Percentiles rank a stretch among this genome's conserved stretches.
Conservation (phyloP, 495 filamentous ascomycete species). For the Trichoderma erinaceum region DNA sequence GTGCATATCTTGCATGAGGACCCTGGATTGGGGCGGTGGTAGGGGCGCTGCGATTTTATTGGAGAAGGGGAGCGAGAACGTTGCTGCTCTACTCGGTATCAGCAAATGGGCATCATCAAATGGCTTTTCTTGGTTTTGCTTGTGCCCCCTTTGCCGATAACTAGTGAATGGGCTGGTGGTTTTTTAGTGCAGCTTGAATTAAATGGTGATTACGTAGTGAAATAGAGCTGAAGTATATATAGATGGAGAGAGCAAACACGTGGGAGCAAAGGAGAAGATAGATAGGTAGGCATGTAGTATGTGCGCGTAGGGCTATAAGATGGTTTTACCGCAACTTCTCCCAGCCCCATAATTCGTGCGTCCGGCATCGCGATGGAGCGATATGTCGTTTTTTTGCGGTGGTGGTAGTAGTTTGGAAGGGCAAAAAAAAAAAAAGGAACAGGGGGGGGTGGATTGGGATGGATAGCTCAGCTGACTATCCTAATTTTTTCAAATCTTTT, state of each 20-base stretch:
- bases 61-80: too few species aligned
- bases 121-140: too few species aligned
- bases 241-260: background rate
- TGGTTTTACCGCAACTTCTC: background rate
- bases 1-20: background rate
- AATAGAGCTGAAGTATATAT: too few species aligned
- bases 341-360: slow-evolving; percentile 7
- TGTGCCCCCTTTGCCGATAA: too few species aligned
- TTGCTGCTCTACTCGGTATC: too few species aligned
- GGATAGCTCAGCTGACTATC: background rate
- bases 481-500: background rate
- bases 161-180: too few species aligned
- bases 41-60: background rate
- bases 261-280: background rate
- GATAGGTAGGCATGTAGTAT: background rate
- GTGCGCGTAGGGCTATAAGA: background rate
- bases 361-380: slow-evolving; percentile 9
- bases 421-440: background rate
- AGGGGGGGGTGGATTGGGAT: background rate
- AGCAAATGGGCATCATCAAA: too few species aligned
- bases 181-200: too few species aligned
- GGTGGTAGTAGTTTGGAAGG: background rate
- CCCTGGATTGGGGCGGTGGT: background rate
- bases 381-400: background rate
- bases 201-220: too few species aligned